These are phyloP conservation scores for Beauveria caledonica DNA, from an alignment of 2,329 filamentous ascomycete genomes.

Conservation along the genomic window DNA sequence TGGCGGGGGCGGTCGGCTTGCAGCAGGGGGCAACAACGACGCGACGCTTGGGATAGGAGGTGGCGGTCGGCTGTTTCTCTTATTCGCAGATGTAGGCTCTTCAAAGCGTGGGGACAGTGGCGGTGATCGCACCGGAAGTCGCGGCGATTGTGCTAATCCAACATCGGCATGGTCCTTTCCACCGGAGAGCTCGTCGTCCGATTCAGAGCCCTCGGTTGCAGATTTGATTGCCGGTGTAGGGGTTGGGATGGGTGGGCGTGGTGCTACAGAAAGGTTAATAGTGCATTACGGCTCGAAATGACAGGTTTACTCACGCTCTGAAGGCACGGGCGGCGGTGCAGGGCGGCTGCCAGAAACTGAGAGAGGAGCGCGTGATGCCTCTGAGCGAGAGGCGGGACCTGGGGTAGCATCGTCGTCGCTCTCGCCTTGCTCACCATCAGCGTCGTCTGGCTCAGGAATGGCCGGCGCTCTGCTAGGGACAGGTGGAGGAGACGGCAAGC, in stretches of 20 bases:
- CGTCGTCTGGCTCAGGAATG: constrained; percentile 21
- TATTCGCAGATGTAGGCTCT: constrained; percentile 34
- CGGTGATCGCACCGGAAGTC: constrained; percentile 21
- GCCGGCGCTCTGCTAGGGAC: constrained; percentile 18
- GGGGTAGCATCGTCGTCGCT: constrained; percentile 29
- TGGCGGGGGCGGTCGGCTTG: constrained; percentile 57
- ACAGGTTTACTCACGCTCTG: constrained; percentile 46
- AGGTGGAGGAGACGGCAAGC: constrained; percentile 27
- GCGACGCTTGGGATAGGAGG: constrained; percentile 52
- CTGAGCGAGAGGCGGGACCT: constrained; percentile 20
- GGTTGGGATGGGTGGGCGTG: constrained; percentile 49
- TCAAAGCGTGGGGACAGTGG: constrained; percentile 28
- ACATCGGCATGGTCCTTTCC: constrained; percentile 33
- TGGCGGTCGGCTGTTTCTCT: constrained; percentile 48
- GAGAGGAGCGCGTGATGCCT: constrained; percentile 30
- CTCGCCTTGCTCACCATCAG: constrained; percentile 14
- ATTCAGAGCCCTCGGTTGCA: constrained; percentile 71
- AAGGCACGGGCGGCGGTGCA: constrained; percentile 48
- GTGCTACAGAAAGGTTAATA: constrained; percentile 34
- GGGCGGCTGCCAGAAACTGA: constrained; percentile 44
- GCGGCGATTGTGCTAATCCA: constrained; percentile 24
- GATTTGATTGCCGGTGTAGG: constrained; percentile 49
- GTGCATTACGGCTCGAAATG: constrained; percentile 18
- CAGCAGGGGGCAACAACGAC: constrained; percentile 38
- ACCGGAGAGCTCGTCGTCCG: constrained; percentile 75